Evolutionary conservation across 225 moss, liverwort and hornwort genomes (phyloP), one percentile per base, ranked within the genome.

Genomic region (Polytrichum formosum): DNA sequence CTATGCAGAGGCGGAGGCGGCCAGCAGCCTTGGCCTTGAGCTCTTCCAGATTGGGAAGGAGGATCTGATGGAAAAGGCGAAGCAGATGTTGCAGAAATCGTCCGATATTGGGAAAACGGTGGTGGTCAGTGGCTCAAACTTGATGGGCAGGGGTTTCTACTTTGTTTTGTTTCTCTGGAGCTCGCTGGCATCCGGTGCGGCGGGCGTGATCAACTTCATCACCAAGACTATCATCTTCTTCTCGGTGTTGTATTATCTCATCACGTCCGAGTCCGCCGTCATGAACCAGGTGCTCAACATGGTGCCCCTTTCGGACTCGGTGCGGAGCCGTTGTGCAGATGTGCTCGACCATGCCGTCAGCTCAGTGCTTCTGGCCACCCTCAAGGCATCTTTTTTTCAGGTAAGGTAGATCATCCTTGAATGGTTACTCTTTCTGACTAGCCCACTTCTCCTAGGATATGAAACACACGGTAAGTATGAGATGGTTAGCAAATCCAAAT

Each of bases 271-370:
- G 68, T 76, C 89, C 0, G 94, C 92, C 4, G 92, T 95, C 2
- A 95, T 95, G 92, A 79, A 92, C 70, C 95, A 92, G 65, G 82
- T 91, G 69, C 73, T 95, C 23, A 90, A 92, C 75, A 91, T 95
- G 95, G 91, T 84, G 25, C 95, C 95, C 53, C 82, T 95, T 30
- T 95, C 95, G 4, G 89, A 86, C 74, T 80, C 90, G 13, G 91
- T 91, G 56, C 86, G 92, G 64, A 86, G 79, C 35, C 76, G 84
- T 10, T 95, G 90, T 26, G 95, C 92, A 53, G 88, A 76, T 20
- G 92, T 95, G 59, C 92, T 95, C 2, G 91, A 92, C 82, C 92
- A 95, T 67, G 90, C 95, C 17, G 95, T 95, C 37, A 95, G 95
- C 79, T 90, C 92, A 9, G 91, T 90, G 69, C 91, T 95, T 25